phyloP scores from a whole-genome alignment of 352 stramenopile species.

The Elongisporangium senticosum region DNA sequence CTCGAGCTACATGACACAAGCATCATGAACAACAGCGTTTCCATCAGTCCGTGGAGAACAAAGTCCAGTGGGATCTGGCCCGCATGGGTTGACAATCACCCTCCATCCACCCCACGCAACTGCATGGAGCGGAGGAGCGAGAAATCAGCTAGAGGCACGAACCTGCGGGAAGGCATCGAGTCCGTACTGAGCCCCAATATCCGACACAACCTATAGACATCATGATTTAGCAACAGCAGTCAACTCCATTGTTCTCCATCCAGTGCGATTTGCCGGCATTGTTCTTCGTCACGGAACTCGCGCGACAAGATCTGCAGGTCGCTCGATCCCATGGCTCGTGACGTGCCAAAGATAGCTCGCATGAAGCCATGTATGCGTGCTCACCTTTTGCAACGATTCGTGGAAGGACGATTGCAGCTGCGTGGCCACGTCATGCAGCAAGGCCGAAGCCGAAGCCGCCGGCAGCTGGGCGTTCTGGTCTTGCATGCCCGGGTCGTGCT shows the following conservation, averaged over 20 bases:
- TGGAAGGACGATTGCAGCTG: constrained; percentile 35
- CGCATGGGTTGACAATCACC: no score
- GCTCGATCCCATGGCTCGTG: constrained; percentile 7
- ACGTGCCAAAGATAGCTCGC: neutral
- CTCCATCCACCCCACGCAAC: constrained; percentile 7
- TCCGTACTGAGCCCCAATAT: constrained; percentile 29
- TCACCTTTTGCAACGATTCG: constrained; percentile 27
- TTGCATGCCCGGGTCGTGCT: neutral
- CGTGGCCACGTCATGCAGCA: constrained; percentile 22
- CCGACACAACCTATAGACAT: constrained; percentile 23
- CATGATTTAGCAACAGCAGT: neutral
- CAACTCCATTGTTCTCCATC: no score
- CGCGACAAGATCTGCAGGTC: no score
- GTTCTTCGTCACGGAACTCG: no score
- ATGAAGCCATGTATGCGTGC: constrained; percentile 2
- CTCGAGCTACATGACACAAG: constrained; percentile 35
- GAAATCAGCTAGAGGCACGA: no score
- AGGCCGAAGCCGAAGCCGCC: constrained; percentile 15
- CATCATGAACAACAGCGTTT: constrained; percentile 30
- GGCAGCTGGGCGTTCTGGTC: constrained; percentile 11
- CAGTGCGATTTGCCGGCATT: no score
- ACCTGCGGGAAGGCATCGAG: constrained; percentile 19
- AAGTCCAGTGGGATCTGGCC: no score
- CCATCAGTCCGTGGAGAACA: no score
- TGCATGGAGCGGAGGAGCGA: constrained; percentile 3